Conservation (phyloP, 1,139 yeast species). For the Nadsonia commutata region DNA sequence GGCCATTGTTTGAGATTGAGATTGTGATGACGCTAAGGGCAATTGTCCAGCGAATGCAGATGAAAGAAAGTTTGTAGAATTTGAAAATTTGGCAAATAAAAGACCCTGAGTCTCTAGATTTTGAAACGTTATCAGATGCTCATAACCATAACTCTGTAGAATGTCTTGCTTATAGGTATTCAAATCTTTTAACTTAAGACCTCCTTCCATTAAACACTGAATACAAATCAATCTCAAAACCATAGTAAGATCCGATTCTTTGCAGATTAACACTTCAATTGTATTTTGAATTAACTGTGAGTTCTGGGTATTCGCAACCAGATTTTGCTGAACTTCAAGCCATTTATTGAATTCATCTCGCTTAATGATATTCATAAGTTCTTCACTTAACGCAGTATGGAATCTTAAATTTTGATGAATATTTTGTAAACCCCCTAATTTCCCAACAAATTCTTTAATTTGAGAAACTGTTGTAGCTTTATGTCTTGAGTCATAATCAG, state of each 20-base stretch:
- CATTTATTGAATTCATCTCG: constrained; percentile 36
- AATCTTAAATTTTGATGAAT: constrained; percentile 56
- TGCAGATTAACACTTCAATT: constrained; percentile 36
- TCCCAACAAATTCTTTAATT: constrained; percentile 58
- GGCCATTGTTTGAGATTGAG: background rate
- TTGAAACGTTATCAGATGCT: constrained; percentile 27
- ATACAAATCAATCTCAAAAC: constrained; percentile 38
- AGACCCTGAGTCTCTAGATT: constrained; percentile 29
- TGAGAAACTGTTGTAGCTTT: constrained; percentile 46
- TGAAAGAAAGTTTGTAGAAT: constrained; percentile 18
- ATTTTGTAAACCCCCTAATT: constrained; percentile 50
- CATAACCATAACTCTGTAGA: constrained; percentile 45
- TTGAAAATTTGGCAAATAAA: constrained; percentile 19
- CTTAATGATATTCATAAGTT: constrained; percentile 40
- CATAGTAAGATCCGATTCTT: constrained; percentile 25
- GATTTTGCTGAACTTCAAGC: constrained; percentile 60
- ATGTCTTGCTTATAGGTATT: constrained; percentile 35
- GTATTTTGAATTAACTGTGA: constrained; percentile 36
- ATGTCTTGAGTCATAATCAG: constrained; percentile 50
- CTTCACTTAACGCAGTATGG: constrained; percentile 68
- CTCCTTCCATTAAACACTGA: constrained; percentile 47
- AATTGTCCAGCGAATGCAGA: constrained; percentile 6
- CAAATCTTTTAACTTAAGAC: constrained; percentile 47
- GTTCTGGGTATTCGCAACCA: constrained; percentile 42
- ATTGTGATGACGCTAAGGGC: background rate